A percentile compares a stretch with the other conserved stretches of the same genome.
Evolutionary conservation across 2,329 filamentous ascomycete species (phyloP).

Genomic region (Colletotrichum sidae): DNA sequence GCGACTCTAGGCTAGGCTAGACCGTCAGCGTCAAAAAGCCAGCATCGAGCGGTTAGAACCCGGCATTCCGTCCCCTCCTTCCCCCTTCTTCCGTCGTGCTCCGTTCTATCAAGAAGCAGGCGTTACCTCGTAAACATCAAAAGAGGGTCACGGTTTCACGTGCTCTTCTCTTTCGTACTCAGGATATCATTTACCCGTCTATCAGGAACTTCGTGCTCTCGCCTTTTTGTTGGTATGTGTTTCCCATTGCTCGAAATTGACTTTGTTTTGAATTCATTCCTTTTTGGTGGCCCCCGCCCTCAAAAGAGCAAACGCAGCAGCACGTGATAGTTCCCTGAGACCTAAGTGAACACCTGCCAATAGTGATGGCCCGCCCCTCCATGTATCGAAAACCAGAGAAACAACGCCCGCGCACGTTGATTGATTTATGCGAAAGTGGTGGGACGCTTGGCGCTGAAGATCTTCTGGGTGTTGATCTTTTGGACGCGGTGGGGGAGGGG

Average conservation of each 20-base stretch:
- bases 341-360: slow-evolving; percentile 69
- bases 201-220: slow-evolving; percentile 23
- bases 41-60: no score
- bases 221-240: background rate
- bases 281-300: slow-evolving; percentile 47
- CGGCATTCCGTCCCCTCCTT: no score
- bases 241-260: slow-evolving; percentile 30
- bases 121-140: slow-evolving; percentile 28
- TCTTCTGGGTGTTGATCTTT: slow-evolving; percentile 86
- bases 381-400: slow-evolving; percentile 58
- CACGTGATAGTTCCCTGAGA: slow-evolving; percentile 70
- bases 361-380: slow-evolving; percentile 54
- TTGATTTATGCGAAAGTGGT: slow-evolving; percentile 93
- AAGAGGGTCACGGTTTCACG: slow-evolving; percentile 32
- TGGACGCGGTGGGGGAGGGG: slow-evolving; percentile 96
- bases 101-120: background rate
- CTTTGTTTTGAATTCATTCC: slow-evolving; percentile 52
- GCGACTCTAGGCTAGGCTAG: background rate
- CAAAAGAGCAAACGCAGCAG: slow-evolving; percentile 62
- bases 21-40: no score
- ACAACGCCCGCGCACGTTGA: slow-evolving; percentile 52
- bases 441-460: slow-evolving; percentile 93
- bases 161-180: slow-evolving; percentile 26
- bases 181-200: slow-evolving; percentile 32
- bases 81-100: no score